A percentile compares a stretch with the other conserved stretches of the same genome.
Evolutionary conservation across 2,329 filamentous ascomycete species (phyloP).

Genomic region (Graphiopsis chlorocephala): DNA sequence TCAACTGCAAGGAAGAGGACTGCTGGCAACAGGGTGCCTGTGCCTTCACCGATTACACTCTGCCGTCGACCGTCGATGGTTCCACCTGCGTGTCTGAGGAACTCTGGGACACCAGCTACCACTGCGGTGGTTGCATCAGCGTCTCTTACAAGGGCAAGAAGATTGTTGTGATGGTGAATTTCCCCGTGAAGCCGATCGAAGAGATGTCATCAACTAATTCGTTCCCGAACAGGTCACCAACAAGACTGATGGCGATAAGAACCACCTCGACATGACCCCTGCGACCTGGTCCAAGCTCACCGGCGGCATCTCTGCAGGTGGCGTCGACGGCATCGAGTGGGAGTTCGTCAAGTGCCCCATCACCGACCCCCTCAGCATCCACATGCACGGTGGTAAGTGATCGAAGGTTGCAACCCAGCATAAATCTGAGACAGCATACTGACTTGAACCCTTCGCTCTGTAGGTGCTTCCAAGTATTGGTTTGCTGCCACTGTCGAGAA

Average conservation of each 20-base stretch:
- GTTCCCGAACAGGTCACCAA: conserved; percentile 15
- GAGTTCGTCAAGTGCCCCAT: conserved; percentile 31
- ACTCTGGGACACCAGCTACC: conserved; percentile 14
- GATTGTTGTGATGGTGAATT: conserved; percentile 14
- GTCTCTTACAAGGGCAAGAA: conserved; percentile 17
- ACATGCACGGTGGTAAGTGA: conserved; percentile 26
- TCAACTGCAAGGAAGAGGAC: conserved; percentile 20
- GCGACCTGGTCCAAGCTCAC: conserved; percentile 20
- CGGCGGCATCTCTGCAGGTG: conserved; percentile 16
- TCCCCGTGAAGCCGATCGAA: neutral
- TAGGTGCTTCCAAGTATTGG: conserved; percentile 26
- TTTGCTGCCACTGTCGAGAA: conserved; percentile 27
- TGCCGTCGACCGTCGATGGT: conserved; percentile 13
- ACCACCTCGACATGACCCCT: conserved; percentile 20
- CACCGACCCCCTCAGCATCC: conserved; percentile 21
- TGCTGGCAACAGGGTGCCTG: conserved; percentile 21
- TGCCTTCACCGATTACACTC: conserved; percentile 10
- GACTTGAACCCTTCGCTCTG: too few relatives aligned
- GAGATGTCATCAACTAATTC: neutral
- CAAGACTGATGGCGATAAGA: conserved; percentile 19
- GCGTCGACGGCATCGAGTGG: conserved; percentile 27
- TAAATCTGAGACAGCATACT: too few relatives aligned
- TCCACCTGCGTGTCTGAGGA: conserved; percentile 16
- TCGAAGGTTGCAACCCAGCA: too few relatives aligned
- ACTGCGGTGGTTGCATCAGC: conserved; percentile 17